These are phyloP conservation scores for Tricholomella constricta DNA, from an alignment of 768 basidiomycete species.

Conservation along the genomic window DNA sequence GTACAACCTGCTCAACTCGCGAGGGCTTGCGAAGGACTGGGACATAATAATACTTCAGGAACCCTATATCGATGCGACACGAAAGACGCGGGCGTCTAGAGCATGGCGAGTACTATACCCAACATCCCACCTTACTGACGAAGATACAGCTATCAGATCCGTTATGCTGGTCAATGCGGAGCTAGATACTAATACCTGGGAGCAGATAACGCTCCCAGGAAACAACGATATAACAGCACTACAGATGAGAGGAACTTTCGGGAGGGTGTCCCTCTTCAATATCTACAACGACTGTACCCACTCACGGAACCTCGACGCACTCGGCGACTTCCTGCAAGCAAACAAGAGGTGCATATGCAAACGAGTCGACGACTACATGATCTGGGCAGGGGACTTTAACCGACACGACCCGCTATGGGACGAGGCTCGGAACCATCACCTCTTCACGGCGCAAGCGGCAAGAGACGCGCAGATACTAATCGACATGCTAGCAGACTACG, in stretches of 20 bases:
- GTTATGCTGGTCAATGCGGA: neutral
- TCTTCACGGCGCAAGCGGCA: neutral
- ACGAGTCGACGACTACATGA: slow-evolving; percentile 42
- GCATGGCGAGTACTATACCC: neutral
- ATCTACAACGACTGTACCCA: slow-evolving; percentile 36
- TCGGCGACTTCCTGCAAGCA: slow-evolving; percentile 8
- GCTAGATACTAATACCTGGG: neutral
- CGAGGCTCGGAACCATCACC: neutral
- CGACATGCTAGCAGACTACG: neutral
- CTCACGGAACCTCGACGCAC: slow-evolving; percentile 10
- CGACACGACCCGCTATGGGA: slow-evolving; percentile 6
- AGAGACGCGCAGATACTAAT: neutral
- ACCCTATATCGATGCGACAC: neutral
- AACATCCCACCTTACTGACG: neutral
- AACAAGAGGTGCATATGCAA: neutral
- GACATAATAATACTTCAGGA: too few relatives aligned
- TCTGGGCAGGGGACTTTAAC: too few relatives aligned
- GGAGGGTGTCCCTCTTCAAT: slow-evolving; percentile 26
- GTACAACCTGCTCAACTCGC: neutral
- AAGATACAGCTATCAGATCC: neutral
- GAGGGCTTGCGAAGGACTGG: neutral
- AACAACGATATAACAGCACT: slow-evolving; percentile 6
- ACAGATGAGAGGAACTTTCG: neutral
- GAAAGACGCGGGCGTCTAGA: neutral
- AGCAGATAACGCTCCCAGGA: neutral